phyloP scores from a whole-genome alignment of 2,329 filamentous ascomycete genomes.

The Trichoderma polysporum region DNA sequence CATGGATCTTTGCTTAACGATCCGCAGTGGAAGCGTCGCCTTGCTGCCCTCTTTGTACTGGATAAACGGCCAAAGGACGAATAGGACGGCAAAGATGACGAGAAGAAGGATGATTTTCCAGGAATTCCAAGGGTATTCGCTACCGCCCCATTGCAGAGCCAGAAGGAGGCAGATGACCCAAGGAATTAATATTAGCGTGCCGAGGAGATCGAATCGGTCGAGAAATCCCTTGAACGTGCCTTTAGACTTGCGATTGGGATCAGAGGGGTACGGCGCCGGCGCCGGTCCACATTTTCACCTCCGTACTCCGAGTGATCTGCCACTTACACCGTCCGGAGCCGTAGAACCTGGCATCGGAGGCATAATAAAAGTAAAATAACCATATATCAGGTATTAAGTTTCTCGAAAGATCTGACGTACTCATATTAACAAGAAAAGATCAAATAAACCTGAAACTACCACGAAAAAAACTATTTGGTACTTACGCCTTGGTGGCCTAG shows the following conservation, averaged over 20 bases:
- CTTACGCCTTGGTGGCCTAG: too few relatives aligned
- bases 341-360: background rate
- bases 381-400: too few relatives aligned
- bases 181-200: constrained; percentile 19
- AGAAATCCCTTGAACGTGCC: background rate
- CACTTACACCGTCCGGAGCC: background rate
- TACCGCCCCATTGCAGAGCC: constrained; percentile 47
- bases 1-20: constrained; percentile 40
- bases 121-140: constrained; percentile 28
- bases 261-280: background rate
- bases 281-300: background rate
- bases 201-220: background rate
- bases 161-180: constrained; percentile 46
- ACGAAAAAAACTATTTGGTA: too few relatives aligned
- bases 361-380: background rate
- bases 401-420: too few relatives aligned
- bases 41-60: constrained; percentile 29
- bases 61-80: constrained; percentile 24
- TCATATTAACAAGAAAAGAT: too few relatives aligned
- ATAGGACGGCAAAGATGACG: background rate
- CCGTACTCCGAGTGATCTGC: background rate
- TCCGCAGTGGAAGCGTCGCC: constrained; percentile 35
- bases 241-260: background rate
- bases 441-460: too few relatives aligned
- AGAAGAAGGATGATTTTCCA: constrained; percentile 22